phyloP scores from a whole-genome alignment of 2,329 filamentous ascomycete genomes.

The Hypocreales sp. region DNA sequence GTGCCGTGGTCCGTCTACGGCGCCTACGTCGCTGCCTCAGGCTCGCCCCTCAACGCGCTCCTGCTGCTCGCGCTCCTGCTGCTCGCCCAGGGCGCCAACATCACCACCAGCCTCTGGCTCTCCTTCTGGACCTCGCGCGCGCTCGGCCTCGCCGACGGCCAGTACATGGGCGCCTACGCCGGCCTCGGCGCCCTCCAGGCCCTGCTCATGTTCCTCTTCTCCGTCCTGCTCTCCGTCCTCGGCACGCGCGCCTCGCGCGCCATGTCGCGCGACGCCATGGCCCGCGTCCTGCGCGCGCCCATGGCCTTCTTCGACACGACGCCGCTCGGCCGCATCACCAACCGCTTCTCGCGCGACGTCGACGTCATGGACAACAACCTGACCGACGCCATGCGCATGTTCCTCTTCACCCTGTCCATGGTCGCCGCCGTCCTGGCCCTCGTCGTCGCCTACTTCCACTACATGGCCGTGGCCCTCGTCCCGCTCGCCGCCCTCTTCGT shows the following conservation, averaged over 20 bases:
- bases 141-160: conserved; percentile 48
- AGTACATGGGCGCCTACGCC: conserved; percentile 60
- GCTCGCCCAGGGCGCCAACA: conserved; percentile 68
- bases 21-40: conserved; percentile 63
- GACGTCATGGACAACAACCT: conserved; percentile 93
- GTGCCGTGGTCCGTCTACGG: conserved; percentile 70
- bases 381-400: conserved; percentile 83
- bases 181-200: conserved; percentile 58
- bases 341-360: conserved; percentile 89
- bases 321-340: conserved; percentile 85
- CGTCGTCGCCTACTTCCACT: conserved; percentile 92
- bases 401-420: conserved; percentile 70
- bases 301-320: conserved; percentile 97
- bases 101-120: conserved; percentile 79
- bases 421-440: conserved; percentile 73
- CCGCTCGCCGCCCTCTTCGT: conserved; percentile 63
- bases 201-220: conserved; percentile 65
- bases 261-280: conserved; percentile 70
- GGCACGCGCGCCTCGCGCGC: conserved; percentile 70
- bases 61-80: conserved; percentile 48
- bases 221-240: conserved; percentile 59
- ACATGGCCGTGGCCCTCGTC: conserved; percentile 51
- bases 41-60: conserved; percentile 52
- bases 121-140: conserved; percentile 83
- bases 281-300: conserved; percentile 54